Evolutionary conservation across 1,139 yeast species (phyloP).

Genomic region (Maudiozyma humilis): DNA sequence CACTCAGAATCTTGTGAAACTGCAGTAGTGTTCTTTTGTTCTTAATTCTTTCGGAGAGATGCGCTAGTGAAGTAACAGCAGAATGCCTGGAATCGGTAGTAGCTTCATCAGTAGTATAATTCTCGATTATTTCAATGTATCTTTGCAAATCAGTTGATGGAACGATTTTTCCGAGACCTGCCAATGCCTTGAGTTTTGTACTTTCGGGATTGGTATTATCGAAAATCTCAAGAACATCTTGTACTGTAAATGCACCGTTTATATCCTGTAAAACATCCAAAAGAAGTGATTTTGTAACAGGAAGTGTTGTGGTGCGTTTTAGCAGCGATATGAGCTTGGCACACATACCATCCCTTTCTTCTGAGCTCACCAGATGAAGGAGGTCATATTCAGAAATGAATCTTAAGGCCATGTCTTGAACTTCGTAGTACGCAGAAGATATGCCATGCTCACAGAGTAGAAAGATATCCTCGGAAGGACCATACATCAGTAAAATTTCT

Average conservation of each 20-base stretch:
- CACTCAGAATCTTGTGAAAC: constrained; percentile 41
- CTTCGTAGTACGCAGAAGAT: constrained; percentile 40
- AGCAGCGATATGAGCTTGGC: constrained; percentile 30
- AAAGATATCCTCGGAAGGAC: constrained; percentile 18
- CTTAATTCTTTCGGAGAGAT: constrained; percentile 20
- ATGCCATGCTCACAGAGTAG: constrained; percentile 33
- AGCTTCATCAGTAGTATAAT: constrained; percentile 36
- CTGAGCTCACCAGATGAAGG: constrained; percentile 10
- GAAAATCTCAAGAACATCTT: constrained; percentile 25
- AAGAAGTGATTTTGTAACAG: constrained; percentile 38
- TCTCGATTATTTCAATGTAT: constrained; percentile 33
- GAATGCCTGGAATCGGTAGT: constrained; percentile 43
- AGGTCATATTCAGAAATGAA: constrained; percentile 23
- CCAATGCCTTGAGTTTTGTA: constrained; percentile 41
- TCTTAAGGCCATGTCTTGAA: constrained; percentile 39
- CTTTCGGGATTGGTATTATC: constrained; percentile 36
- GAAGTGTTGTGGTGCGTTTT: constrained; percentile 33
- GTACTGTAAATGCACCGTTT: constrained; percentile 15
- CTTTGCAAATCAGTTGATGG: constrained; percentile 18
- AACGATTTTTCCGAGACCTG: constrained; percentile 42
- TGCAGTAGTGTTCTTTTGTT: constrained; percentile 20
- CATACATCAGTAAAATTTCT: constrained; percentile 27
- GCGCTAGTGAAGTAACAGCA: constrained; percentile 39
- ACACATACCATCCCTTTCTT: constrained; percentile 12
- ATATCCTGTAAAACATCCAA: constrained; percentile 35